These are phyloP conservation scores for Arthrobotrys entomopaga DNA, from an alignment of 2,329 filamentous ascomycete genomes.

Conservation along the genomic window DNA sequence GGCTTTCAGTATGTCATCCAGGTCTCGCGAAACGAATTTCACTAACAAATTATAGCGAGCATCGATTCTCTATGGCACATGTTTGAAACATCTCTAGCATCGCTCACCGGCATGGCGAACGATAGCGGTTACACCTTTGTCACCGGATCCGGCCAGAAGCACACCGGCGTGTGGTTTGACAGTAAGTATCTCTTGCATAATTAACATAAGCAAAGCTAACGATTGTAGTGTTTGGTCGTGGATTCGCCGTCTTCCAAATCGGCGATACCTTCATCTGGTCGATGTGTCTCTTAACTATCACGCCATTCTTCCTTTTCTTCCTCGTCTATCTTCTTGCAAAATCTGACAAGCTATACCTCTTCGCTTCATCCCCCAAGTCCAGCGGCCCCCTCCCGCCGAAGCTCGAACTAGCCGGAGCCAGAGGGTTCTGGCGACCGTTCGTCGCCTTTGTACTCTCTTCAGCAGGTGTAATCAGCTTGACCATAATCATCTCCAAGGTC, in stretches of 20 bases:
- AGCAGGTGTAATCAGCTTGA: constrained; percentile 75
- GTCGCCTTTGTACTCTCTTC: constrained; percentile 76
- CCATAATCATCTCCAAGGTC: constrained; percentile 79
- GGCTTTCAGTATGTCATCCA: constrained; percentile 68
- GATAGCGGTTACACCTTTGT: constrained; percentile 73
- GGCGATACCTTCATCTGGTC: constrained; percentile 89
- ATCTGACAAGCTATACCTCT: constrained; percentile 87
- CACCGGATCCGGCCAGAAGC: constrained; percentile 74
- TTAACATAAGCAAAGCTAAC: constrained; percentile 16
- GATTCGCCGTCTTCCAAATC: constrained; percentile 80
- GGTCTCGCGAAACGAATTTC: constrained; percentile 7
- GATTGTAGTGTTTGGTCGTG: constrained; percentile 74
- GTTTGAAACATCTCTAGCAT: constrained; percentile 83
- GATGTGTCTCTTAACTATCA: constrained; percentile 80
- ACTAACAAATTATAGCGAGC: constrained; percentile 59
- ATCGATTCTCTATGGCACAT: constrained; percentile 85
- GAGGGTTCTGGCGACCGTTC: constrained; percentile 85
- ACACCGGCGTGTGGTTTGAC: constrained; percentile 90
- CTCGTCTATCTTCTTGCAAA: constrained; percentile 76
- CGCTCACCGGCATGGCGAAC: constrained; percentile 75
- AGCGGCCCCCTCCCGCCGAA: constrained; percentile 62
- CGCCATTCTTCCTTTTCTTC: constrained; percentile 76
- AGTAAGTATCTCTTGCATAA: constrained; percentile 46
- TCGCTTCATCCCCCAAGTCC: constrained; percentile 65
- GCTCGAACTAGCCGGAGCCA: constrained; percentile 69